Percentiles rank a stretch among this genome's conserved stretches.
These are phyloP conservation scores for Leptodontidium sp. DNA, from an alignment of 2,329 filamentous ascomycete species.

Conservation along the genomic window DNA sequence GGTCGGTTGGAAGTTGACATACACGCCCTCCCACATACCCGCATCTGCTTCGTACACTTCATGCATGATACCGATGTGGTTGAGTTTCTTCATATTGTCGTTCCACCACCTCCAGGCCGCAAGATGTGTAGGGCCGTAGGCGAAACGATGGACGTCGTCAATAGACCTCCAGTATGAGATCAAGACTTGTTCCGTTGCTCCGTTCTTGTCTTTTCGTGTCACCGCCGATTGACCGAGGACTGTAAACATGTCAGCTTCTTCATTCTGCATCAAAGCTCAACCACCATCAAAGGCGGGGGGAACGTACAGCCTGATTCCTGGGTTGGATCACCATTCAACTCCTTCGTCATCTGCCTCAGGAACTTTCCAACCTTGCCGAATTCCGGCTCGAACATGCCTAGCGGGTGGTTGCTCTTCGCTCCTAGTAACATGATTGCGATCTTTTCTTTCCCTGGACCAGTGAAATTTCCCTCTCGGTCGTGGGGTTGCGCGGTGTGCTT, in stretches of 20 bases:
- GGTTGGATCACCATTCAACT: conserved; percentile 28
- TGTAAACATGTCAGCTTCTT: conserved; percentile 2
- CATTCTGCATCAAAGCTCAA: not conserved
- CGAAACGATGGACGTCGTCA: conserved; percentile 35
- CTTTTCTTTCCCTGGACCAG: conserved; percentile 31
- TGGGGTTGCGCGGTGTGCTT: conserved; percentile 31
- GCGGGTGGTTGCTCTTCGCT: conserved; percentile 36
- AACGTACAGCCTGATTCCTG: conserved; percentile 35
- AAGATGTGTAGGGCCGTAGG: conserved; percentile 74
- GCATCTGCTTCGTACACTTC: conserved; percentile 36
- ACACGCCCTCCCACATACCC: conserved; percentile 34
- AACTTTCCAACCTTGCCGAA: conserved; percentile 26
- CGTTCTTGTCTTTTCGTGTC: conserved; percentile 30
- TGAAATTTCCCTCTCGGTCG: conserved; percentile 29
- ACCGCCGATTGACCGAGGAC: conserved; percentile 33
- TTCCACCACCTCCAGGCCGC: conserved; percentile 84
- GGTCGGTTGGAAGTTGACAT: conserved; percentile 37
- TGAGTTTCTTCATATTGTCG: conserved; percentile 26
- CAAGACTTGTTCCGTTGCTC: conserved; percentile 30
- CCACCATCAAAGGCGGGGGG: not conserved
- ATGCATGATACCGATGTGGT: conserved; percentile 39
- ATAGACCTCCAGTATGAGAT: conserved; percentile 36
- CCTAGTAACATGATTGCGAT: conserved; percentile 35
- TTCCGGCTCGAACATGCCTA: conserved; percentile 35
- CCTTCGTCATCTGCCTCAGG: conserved; percentile 28